Percentiles rank a stretch among this genome's conserved stretches.
Conservation (phyloP, 2,329 filamentous ascomycete species). For the Penicillium sp. region DNA sequence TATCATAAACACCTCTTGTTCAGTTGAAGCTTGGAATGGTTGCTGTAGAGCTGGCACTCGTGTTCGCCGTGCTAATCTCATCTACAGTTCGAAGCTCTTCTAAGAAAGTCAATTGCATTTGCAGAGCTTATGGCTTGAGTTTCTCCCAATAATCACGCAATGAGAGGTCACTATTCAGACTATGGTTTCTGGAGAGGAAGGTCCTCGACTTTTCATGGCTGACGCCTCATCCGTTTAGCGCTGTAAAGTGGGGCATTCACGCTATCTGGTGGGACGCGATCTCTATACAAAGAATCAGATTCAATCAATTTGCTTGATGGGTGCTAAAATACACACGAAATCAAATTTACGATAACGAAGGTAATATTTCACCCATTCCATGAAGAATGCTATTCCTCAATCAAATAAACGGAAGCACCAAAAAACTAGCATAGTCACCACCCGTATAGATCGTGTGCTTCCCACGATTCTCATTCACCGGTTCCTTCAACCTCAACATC, state of each 20-base stretch:
- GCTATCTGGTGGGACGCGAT: not conserved
- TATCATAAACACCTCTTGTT: not conserved
- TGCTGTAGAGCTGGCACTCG: not conserved
- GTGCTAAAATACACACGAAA: not conserved
- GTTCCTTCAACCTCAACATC: not conserved
- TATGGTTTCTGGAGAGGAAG: not conserved
- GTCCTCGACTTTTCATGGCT: not conserved
- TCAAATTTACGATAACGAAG: not conserved
- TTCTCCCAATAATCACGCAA: not conserved
- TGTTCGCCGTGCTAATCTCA: not conserved
- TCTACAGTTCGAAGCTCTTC: not conserved
- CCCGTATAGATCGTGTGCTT: not conserved
- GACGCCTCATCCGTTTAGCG: conserved; percentile 2
- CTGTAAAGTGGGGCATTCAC: not conserved
- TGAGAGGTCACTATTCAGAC: not conserved
- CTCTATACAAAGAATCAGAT: not conserved
- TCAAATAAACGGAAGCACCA: not conserved
- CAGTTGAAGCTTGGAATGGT: not conserved
- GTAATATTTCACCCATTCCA: not conserved
- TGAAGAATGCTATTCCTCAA: not conserved
- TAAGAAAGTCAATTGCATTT: not conserved
- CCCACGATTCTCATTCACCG: not conserved
- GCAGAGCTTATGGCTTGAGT: no score
- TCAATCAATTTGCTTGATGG: no score
- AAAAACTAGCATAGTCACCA: not conserved